Evolutionary conservation across 768 basidiomycete genomes (phyloP), one percentile per base, ranked within the genome.

Genomic region (Russula vinacea): DNA sequence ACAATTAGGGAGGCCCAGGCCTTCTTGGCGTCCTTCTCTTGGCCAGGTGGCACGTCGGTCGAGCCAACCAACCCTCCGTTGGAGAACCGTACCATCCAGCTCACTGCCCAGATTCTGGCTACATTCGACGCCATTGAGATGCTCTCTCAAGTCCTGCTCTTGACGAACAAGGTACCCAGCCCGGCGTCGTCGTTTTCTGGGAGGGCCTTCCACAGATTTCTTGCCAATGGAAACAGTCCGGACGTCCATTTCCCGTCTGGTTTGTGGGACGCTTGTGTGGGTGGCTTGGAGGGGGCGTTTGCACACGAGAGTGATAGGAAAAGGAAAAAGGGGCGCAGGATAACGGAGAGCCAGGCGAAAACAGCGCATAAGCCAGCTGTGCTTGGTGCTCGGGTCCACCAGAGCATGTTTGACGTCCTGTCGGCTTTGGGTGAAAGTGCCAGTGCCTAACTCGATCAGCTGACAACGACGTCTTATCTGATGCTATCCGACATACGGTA

Each of bases 61-160:
- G 68, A 60, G 72, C 59, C 62, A 5, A 50, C 62, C 32, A 65
- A 60, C 0, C 79, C 81, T 6, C 76, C 78, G 0, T 74, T 86
- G 26, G 71, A 74, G 22, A 84, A 88, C 70, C 79, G 89, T 6
- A 82, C 84, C 69, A 75, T 90, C 49, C 90, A 91, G 68, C 78
- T 92, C 17, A 76, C 78, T 56, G 88, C 89, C 0, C 90, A 93
- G 68, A 70, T 82, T 14, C 73, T 84, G 4, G 78, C 80, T 71
- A 81, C 87, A 5, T 69, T 86, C 7, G 86, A 89, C 63, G 78
- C 79, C 39, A 77, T 90, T 50, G 81, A 82, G 32, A 79, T 83
- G 51, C 77, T 93, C 19, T 77, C 83, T 0, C 84, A 91, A 68
- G 79, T 82, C 16, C 74, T 92, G 44, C 76, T 90, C 10, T 75